phyloP scores from a whole-genome alignment of 2,329 filamentous ascomycete genomes.

The Botrytis hyacinthi region DNA sequence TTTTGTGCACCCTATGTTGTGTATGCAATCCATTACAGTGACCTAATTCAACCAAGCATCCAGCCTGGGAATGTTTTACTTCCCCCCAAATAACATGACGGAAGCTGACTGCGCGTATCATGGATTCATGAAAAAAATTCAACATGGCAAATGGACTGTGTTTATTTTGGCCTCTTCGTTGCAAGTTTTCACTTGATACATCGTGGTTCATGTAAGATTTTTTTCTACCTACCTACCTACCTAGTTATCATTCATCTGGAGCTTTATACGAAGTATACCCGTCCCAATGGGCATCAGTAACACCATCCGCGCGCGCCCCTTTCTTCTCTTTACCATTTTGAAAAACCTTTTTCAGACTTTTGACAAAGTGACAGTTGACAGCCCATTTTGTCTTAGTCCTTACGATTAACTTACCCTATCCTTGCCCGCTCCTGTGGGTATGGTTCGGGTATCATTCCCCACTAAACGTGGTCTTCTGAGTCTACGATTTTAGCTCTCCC shows the following conservation, averaged over 20 bases:
- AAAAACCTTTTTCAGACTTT: constrained; percentile 13
- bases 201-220: background rate
- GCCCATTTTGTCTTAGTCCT: constrained; percentile 16
- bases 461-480: constrained; percentile 21
- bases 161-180: background rate
- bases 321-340: constrained; percentile 18
- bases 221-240: background rate
- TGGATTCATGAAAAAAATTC: background rate
- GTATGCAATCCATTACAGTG: constrained; percentile 18
- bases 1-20: constrained; percentile 19
- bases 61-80: background rate
- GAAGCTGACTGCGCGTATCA: constrained; percentile 1
- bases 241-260: background rate
- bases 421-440: constrained; percentile 21
- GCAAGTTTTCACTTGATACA: background rate
- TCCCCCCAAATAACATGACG: background rate
- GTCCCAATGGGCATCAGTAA: background rate
- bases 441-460: constrained; percentile 29
- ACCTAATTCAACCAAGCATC: constrained; percentile 16
- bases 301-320: constrained; percentile 14
- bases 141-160: background rate
- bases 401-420: background rate
- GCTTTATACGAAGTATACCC: constrained; percentile 3
- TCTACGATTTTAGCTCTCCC: constrained; percentile 23
- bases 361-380: constrained; percentile 15